Conservation (phyloP, 805 yeast genomes). For the Lipomyces sp. region DNA sequence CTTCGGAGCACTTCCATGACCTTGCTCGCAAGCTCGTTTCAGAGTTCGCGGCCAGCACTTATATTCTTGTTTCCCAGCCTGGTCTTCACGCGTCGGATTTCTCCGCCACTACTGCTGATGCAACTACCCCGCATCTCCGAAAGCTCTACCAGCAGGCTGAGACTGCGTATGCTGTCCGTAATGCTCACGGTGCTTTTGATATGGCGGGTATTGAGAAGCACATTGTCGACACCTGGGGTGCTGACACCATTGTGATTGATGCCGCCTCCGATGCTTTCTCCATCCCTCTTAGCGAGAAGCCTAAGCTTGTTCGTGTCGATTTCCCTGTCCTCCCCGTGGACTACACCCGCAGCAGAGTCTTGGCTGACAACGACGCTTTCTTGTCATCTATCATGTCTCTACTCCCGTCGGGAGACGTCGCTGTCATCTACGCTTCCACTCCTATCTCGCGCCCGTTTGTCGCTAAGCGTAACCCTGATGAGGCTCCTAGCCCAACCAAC, state of each 20-base stretch:
- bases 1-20: slow-evolving; percentile 34
- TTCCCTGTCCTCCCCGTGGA: slow-evolving; percentile 55
- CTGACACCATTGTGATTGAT: slow-evolving; percentile 51
- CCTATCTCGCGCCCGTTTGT: slow-evolving; percentile 38
- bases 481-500: slow-evolving; percentile 18
- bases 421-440: slow-evolving; percentile 46
- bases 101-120: slow-evolving; percentile 26
- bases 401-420: slow-evolving; percentile 45
- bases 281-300: slow-evolving; percentile 65
- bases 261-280: slow-evolving; percentile 51
- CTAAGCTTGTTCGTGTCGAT: slow-evolving; percentile 64
- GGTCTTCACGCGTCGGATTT: slow-evolving; percentile 42
- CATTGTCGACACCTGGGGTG: slow-evolving; percentile 57
- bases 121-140: slow-evolving; percentile 38
- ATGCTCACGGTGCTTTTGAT: slow-evolving; percentile 45
- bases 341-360: slow-evolving; percentile 34
- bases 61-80: slow-evolving; percentile 52
- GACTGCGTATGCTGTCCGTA: slow-evolving; percentile 36
- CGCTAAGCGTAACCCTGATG: slow-evolving; percentile 29
- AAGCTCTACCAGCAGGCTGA: slow-evolving; percentile 34
- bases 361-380: slow-evolving; percentile 41
- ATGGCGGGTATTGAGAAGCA: slow-evolving; percentile 51
- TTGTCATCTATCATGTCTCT: slow-evolving; percentile 42
- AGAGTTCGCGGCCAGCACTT: slow-evolving; percentile 31
- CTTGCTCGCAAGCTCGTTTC: slow-evolving; percentile 35